A percentile compares a stretch with the other conserved stretches of the same genome.
Conservation (phyloP, 768 basidiomycete species). For the Pleurotus salmoneostramineus region DNA sequence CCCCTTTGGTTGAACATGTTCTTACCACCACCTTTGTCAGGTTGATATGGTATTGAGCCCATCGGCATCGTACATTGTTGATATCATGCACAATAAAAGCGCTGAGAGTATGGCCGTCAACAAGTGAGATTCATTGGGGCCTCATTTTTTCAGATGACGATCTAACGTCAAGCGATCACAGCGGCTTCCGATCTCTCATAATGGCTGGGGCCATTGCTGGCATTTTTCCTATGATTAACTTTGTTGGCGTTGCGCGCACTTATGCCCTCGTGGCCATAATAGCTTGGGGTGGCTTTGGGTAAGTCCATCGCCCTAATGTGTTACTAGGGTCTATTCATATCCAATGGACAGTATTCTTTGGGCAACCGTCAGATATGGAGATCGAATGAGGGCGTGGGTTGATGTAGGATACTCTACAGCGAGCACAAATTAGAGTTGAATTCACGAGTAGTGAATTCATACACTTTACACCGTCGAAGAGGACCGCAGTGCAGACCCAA, state of each 20-base stretch:
- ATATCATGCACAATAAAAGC: conserved; percentile 55
- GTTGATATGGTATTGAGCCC: conserved; percentile 56
- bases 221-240: conserved; percentile 52
- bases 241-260: conserved; percentile 46
- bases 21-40: conserved; percentile 23
- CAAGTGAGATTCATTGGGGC: conserved; percentile 26
- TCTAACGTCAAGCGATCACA: conserved; percentile 13
- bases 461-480: neutral
- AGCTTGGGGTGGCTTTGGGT: conserved; percentile 51
- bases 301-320: conserved; percentile 19
- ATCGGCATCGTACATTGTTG: conserved; percentile 52
- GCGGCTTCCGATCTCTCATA: conserved; percentile 44
- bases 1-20: neutral
- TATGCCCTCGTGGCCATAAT: conserved; percentile 42
- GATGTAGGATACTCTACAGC: conserved; percentile 53
- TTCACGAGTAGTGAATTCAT: neutral
- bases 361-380: conserved; percentile 52
- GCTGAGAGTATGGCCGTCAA: conserved; percentile 61
- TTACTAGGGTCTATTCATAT: neutral
- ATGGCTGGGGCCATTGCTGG: conserved; percentile 37
- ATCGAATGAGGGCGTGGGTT: conserved; percentile 49
- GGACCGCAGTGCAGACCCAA: no score
- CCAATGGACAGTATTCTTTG: conserved; percentile 38
- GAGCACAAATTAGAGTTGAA: conserved; percentile 24
- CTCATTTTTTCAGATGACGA: neutral